phyloP scores from a whole-genome alignment of 2,329 filamentous ascomycete genomes.

The Mycosphaerella sp. region DNA sequence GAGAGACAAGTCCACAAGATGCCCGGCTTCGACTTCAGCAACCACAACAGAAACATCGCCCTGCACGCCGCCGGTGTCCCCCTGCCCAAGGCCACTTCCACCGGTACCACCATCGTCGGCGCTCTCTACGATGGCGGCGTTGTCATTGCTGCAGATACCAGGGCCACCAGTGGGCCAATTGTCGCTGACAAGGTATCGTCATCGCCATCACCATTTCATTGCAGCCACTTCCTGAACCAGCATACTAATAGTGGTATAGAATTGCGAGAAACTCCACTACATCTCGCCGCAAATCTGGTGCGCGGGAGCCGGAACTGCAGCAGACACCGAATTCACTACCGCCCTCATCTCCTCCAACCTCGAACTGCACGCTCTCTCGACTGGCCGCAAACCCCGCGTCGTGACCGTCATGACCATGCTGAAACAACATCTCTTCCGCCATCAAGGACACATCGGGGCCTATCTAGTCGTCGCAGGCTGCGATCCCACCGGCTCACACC shows the following conservation, averaged over 20 bases:
- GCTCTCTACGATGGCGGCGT: conserved; percentile 96
- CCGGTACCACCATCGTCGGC: conserved; percentile 96
- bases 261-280: conserved; percentile 99
- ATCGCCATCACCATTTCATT: not conserved
- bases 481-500: conserved; percentile 87
- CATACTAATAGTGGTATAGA: conserved; percentile 44
- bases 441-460: conserved; percentile 96
- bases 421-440: conserved; percentile 98
- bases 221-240: not conserved
- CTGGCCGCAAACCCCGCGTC: conserved; percentile 91
- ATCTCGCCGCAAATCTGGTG: conserved; percentile 99
- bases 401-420: conserved; percentile 99
- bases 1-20: conserved; percentile 45
- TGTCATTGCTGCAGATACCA: conserved; percentile 96
- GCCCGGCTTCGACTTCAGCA: conserved; percentile 98
- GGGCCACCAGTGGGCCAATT: conserved; percentile 94
- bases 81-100: conserved; percentile 94
- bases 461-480: conserved; percentile 96
- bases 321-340: conserved; percentile 98
- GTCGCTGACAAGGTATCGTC: conserved; percentile 82
- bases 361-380: conserved; percentile 93
- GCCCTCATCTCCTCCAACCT: conserved; percentile 97
- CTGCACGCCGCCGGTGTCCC: conserved; percentile 91
- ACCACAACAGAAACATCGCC: conserved; percentile 98
- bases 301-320: conserved; percentile 92